Evolutionary conservation across 78 protist genomes (phyloP).

Genomic region (Tieghemostelium lacteum): DNA sequence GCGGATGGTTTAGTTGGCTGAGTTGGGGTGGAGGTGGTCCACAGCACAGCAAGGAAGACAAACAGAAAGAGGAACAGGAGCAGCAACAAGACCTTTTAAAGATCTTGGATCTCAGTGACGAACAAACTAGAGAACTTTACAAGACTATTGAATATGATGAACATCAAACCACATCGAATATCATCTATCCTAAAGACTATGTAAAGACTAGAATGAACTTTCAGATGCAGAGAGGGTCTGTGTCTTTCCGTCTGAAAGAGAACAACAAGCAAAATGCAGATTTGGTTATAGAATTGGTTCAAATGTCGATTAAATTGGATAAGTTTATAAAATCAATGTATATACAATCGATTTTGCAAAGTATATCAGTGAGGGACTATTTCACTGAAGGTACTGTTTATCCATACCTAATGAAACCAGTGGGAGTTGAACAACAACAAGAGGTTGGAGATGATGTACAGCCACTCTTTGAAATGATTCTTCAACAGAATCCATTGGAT

Average conservation of each 20-base stretch:
- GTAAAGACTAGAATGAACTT: constrained; percentile 66
- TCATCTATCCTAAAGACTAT: constrained; percentile 75
- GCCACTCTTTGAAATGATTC: constrained; percentile 63
- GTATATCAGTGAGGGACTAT: constrained; percentile 36
- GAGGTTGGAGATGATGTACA: constrained; percentile 7
- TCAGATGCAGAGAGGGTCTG: constrained; percentile 43
- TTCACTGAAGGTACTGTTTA: constrained; percentile 46
- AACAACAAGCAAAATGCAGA: neutral
- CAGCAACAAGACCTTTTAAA: neutral
- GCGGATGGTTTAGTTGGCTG: constrained; percentile 67
- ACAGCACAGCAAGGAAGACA: neutral
- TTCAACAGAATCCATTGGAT: constrained; percentile 59
- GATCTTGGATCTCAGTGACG: constrained; percentile 34
- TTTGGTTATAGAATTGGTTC: constrained; percentile 35
- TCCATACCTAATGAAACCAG: constrained; percentile 64
- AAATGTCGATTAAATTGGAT: constrained; percentile 19
- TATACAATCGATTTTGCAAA: constrained; percentile 48
- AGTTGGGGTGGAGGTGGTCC: constrained; percentile 41
- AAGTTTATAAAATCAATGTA: constrained; percentile 52
- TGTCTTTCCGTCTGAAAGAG: constrained; percentile 6
- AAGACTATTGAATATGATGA: constrained; percentile 73
- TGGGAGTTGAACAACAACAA: neutral
- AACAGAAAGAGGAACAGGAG: neutral
- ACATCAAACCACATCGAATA: constrained; percentile 35
- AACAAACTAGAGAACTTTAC: constrained; percentile 48